Evolutionary conservation across 306 rosid species (phyloP).

Genomic region (Vigna mungo): DNA sequence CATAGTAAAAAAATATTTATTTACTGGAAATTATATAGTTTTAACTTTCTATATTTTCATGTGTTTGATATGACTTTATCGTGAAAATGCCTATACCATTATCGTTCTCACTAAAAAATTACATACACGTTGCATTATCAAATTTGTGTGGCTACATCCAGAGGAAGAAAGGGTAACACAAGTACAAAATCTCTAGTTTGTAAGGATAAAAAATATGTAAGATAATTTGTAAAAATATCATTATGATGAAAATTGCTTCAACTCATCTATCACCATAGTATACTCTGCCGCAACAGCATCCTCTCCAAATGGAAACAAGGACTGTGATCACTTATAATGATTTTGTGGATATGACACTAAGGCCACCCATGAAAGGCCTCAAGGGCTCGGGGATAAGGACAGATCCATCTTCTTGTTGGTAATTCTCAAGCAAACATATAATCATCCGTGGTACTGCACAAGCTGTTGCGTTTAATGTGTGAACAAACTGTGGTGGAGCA

Average conservation of each 20-base stretch:
- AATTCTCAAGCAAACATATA: conserved; percentile 81
- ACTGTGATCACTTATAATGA: conserved; percentile 41
- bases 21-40: too few relatives aligned
- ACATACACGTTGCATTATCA: not conserved
- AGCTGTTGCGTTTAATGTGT: conserved; percentile 94
- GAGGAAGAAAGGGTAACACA: not conserved
- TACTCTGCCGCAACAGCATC: conserved; percentile 46
- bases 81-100: not conserved
- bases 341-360: conserved; percentile 59
- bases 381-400: conserved; percentile 78
- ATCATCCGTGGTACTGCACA: conserved; percentile 95
- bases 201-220: not conserved
- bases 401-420: conserved; percentile 89
- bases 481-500: conserved; percentile 80
- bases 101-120: not conserved
- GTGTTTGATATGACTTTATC: too few relatives aligned
- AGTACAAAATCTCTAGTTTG: conserved; percentile 1
- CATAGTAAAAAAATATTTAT: too few relatives aligned
- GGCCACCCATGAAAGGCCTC: conserved; percentile 88
- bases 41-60: too few relatives aligned
- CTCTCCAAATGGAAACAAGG: conserved; percentile 43
- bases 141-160: not conserved
- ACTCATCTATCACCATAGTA: conserved; percentile 41
- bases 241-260: conserved; percentile 24
- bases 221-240: not conserved